Base-by-base conservation (phyloP, 768 basidiomycete species). In the Mycena indigotica region DNA sequence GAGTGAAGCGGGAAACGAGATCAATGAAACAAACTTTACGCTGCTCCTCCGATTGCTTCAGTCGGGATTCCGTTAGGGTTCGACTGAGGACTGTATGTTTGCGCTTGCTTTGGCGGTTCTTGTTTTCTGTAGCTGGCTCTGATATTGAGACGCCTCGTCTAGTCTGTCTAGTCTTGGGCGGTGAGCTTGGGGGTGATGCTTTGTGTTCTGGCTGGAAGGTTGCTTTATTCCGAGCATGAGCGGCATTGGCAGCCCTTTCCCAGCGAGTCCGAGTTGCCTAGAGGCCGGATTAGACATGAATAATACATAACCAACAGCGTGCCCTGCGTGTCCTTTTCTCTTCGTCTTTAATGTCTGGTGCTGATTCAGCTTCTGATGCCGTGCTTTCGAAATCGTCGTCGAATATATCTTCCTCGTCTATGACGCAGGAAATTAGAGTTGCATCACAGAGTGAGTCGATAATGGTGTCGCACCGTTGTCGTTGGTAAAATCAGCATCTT, bases 341-440 rank as follows among this genome's bases (percentile, higher is more conserved):
- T 63, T 90, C 89, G 10, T 87, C 85, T 29, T 74, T 70, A 3
- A 81, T 91, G 4, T 73, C 77, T 4, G 83, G 83, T 17, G 76
- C 73, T 12, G 80, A 82, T 24, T 81, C 79, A 1, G 81, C 78
- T 57, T 86, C 86, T 39, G 91, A 91, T 56, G 93, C 92, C 0
- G 92, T 93, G 62, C 88, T 90, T 60, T 85, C 89, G 66, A 95
- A 94, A 69, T 94, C 92, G 10, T 88, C 90, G 62, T 81, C 91
- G 57, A 92, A 91, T 6, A 87, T 69, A 65, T 93, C 91, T 62
- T 89, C 85, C 69, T 95, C 92, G 51, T 90, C 92, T 91, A 65
- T 46, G 46, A 15, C 41, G 28, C 52, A n/a, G n/a, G 55, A 45
- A 48, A 16, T 52, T 25, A 48, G 41, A 16, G 10, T 40, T 46